Conservation (phyloP, 805 yeast species). For the Wickerhamomyces chaumierensis region DNA sequence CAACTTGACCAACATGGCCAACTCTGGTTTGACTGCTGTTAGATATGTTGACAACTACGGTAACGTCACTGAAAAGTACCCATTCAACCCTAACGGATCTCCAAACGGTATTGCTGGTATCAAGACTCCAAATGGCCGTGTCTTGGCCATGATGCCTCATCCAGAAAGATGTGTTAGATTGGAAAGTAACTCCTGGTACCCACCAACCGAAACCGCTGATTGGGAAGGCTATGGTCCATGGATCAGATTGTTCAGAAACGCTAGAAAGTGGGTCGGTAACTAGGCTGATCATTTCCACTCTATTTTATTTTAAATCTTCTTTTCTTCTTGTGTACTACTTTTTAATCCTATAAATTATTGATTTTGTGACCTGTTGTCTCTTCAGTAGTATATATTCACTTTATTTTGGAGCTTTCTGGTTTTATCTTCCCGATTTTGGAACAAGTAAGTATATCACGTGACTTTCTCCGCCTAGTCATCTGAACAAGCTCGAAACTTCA, state of each 20-base stretch:
- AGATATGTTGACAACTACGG: conserved; percentile 91
- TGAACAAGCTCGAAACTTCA: too few relatives aligned
- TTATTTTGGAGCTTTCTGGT: too few relatives aligned
- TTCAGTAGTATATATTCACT: too few relatives aligned
- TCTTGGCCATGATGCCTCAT: conserved; percentile 97
- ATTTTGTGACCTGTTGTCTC: too few relatives aligned
- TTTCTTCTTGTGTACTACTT: too few relatives aligned
- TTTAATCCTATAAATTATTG: too few relatives aligned
- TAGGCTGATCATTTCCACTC: not conserved
- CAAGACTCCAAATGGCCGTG: conserved; percentile 84
- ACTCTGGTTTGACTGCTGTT: conserved; percentile 48
- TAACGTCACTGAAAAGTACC: conserved; percentile 67
- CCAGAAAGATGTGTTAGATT: conserved; percentile 90
- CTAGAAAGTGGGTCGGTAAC: conserved; percentile 80
- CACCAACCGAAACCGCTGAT: conserved; percentile 40
- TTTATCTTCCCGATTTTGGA: too few relatives aligned
- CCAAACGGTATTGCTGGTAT: conserved; percentile 91
- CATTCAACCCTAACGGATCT: conserved; percentile 95
- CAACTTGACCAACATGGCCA: conserved; percentile 36
- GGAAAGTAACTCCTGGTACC: conserved; percentile 89
- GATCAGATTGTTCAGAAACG: conserved; percentile 86
- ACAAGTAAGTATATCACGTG: too few relatives aligned
- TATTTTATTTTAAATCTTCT: too few relatives aligned
- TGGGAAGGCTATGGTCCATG: conserved; percentile 92
- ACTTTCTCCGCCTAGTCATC: too few relatives aligned